Percentiles rank a stretch among this genome's conserved stretches.
These are phyloP conservation scores for Cercospora zeina DNA, from an alignment of 2,329 filamentous ascomycete genomes.

Conservation along the genomic window DNA sequence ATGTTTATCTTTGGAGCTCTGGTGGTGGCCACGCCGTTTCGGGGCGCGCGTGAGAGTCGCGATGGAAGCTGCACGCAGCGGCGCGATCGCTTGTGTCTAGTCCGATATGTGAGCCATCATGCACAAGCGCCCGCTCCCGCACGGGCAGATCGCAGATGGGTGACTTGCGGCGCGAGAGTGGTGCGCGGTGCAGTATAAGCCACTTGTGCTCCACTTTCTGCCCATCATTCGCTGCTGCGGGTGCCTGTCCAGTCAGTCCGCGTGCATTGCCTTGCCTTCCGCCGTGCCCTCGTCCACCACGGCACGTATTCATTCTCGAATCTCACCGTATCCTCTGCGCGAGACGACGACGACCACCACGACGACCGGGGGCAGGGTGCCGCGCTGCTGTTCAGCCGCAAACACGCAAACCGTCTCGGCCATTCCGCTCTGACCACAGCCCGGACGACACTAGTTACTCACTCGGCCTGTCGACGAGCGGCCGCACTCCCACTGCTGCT, in stretches of 20 bases:
- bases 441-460: neutral
- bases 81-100: conserved; percentile 26
- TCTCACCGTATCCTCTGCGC: neutral
- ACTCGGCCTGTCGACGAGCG: conserved; percentile 1
- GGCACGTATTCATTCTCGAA: conserved; percentile 11
- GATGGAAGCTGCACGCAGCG: conserved; percentile 13
- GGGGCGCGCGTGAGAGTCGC: conserved; percentile 14
- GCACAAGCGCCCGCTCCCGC: conserved; percentile 25
- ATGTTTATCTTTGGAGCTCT: conserved; percentile 20
- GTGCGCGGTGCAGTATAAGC: conserved; percentile 20
- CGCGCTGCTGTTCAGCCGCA: conserved; percentile 3
- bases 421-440: conserved; percentile 7
- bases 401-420: conserved; percentile 4
- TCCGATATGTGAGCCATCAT: conserved; percentile 31
- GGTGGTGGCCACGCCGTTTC: conserved; percentile 20
- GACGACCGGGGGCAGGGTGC: neutral
- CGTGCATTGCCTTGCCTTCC: conserved; percentile 23
- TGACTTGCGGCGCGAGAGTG: conserved; percentile 17
- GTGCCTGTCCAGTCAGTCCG: conserved; percentile 18
- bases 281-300: conserved; percentile 13
- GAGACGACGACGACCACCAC: neutral
- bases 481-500: conserved; percentile 6
- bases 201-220: conserved; percentile 20
- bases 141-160: conserved; percentile 24
- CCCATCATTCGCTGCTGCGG: conserved; percentile 25